phyloP scores from a whole-genome alignment of 306 rosid species.

The Datisca glomerata region DNA sequence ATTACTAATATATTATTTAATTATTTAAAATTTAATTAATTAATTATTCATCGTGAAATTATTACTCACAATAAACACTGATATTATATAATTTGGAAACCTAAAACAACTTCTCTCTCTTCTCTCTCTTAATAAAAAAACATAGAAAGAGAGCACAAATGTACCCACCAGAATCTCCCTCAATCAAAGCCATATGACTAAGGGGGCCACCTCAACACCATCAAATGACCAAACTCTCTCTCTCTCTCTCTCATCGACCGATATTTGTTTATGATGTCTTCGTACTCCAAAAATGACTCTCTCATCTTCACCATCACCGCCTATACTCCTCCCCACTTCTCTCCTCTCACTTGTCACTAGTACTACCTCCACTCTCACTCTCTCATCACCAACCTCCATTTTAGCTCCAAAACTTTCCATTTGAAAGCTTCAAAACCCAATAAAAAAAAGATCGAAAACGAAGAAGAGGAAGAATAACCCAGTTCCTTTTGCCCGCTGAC shows the following conservation, averaged over 20 bases:
- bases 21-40: constrained; percentile 12
- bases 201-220: constrained; percentile 19
- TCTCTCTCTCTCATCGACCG: constrained; percentile 12
- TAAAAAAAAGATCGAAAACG: too few relatives aligned
- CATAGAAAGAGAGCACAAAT: neutral
- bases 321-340: neutral
- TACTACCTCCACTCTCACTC: constrained; percentile 9
- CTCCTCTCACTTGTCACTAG: neutral
- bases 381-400: constrained; percentile 7
- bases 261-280: constrained; percentile 34
- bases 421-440: neutral
- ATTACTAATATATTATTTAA: too few relatives aligned
- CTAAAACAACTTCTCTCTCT: neutral
- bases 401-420: neutral
- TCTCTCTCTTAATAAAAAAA: neutral
- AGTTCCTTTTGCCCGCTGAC: neutral
- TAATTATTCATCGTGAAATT: neutral
- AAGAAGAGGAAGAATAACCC: too few relatives aligned
- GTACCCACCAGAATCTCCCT: constrained; percentile 15
- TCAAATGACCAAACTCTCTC: constrained; percentile 9
- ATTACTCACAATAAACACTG: neutral
- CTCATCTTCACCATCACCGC: constrained; percentile 20
- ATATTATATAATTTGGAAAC: too few relatives aligned
- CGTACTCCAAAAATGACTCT: constrained; percentile 41
- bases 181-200: constrained; percentile 9